Evolutionary conservation across 176 grass and related monocot species (phyloP).

Genomic region (Neostapfia colusana): DNA sequence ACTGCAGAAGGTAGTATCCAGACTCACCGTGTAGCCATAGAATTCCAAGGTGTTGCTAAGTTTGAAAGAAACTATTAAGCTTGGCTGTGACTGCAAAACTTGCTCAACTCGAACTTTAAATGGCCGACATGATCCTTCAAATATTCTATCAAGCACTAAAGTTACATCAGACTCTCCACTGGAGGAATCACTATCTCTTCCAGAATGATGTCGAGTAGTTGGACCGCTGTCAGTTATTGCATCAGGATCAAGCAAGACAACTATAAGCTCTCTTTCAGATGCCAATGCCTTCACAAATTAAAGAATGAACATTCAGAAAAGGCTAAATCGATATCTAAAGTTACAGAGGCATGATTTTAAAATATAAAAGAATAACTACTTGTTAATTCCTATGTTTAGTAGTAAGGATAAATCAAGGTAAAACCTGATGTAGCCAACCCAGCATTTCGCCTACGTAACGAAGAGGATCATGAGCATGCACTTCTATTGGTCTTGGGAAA

Average conservation of each 20-base stretch:
- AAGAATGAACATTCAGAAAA: slow-evolving; percentile 27
- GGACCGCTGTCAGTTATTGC: slow-evolving; percentile 67
- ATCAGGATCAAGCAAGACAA: slow-evolving; percentile 71
- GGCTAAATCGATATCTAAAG: background rate
- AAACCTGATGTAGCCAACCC: slow-evolving; percentile 97
- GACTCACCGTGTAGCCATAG: slow-evolving; percentile 85
- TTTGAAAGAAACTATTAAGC: slow-evolving; percentile 81
- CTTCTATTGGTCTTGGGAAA: slow-evolving; percentile 95
- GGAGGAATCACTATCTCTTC: slow-evolving; percentile 56
- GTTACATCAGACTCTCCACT: slow-evolving; percentile 68
- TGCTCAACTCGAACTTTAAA: slow-evolving; percentile 99
- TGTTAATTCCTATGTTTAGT: slow-evolving; percentile 17
- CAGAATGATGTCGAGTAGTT: slow-evolving; percentile 51
- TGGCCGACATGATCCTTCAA: slow-evolving; percentile 96
- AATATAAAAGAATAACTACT: background rate
- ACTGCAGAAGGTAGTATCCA: slow-evolving; percentile 19
- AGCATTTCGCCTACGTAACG: slow-evolving; percentile 98
- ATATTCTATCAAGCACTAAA: slow-evolving; percentile 95
- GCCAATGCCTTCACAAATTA: slow-evolving; percentile 75
- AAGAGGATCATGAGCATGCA: slow-evolving; percentile 99
- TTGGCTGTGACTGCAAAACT: slow-evolving; percentile 96
- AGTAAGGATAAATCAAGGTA: slow-evolving; percentile 30
- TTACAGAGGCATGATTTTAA: slow-evolving; percentile 23
- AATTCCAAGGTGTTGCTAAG: slow-evolving; percentile 96
- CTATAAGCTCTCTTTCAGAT: slow-evolving; percentile 95